Evolutionary conservation across 1,139 yeast species (phyloP).

Genomic region (Debaryomyces psychrophilus): DNA sequence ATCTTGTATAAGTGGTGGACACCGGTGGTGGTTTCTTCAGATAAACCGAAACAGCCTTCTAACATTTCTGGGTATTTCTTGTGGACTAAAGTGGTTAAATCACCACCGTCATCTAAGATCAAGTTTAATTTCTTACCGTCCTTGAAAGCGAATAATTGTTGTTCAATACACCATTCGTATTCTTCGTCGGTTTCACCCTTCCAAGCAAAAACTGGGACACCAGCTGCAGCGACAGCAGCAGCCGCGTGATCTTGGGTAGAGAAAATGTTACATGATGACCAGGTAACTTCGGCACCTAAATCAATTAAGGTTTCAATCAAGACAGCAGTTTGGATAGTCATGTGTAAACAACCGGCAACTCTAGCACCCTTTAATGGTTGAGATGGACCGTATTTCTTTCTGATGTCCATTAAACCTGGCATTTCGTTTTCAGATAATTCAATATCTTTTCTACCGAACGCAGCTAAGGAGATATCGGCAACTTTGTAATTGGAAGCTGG

Average conservation of each 20-base stretch:
- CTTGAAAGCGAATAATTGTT: slow-evolving; percentile 98
- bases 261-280: slow-evolving; percentile 99
- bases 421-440: slow-evolving; percentile 99
- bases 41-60: slow-evolving; percentile 91
- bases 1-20: slow-evolving; percentile 98
- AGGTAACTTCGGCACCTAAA: slow-evolving; percentile 99
- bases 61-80: slow-evolving; percentile 98
- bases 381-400: slow-evolving; percentile 86
- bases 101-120: slow-evolving; percentile 99
- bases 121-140: slow-evolving; percentile 94
- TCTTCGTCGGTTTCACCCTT: slow-evolving; percentile 99
- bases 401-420: slow-evolving; percentile 99
- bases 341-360: slow-evolving; percentile 98
- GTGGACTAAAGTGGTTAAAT: slow-evolving; percentile 95
- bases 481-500: slow-evolving; percentile 76
- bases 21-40: slow-evolving; percentile 99
- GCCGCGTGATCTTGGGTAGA: slow-evolving; percentile 99
- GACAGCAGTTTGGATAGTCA: slow-evolving; percentile 99
- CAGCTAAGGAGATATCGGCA: slow-evolving; percentile 98
- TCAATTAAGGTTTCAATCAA: slow-evolving; percentile 96
- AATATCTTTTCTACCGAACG: slow-evolving; percentile 99
- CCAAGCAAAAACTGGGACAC: slow-evolving; percentile 99
- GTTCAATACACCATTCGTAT: slow-evolving; percentile 99
- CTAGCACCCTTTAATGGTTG: slow-evolving; percentile 99
- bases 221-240: slow-evolving; percentile 99